Conservation (phyloP, 129 eudicot genomes). For the Gnaphalium uliginosum region DNA sequence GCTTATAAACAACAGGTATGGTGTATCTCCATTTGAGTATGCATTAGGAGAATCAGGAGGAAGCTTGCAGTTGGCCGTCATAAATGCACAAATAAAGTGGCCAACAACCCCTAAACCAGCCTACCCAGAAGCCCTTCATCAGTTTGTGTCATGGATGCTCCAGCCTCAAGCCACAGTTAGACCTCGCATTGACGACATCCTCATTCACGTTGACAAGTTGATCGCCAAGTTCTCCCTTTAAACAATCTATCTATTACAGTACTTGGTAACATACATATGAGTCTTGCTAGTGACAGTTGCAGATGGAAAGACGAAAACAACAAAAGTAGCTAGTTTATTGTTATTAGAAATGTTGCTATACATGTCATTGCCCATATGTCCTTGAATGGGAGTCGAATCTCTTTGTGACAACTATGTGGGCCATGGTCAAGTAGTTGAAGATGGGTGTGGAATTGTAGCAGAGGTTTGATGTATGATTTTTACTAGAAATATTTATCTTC, state of each 20-base stretch:
- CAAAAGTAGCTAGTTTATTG: conserved; percentile 21
- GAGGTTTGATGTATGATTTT: conserved; percentile 21
- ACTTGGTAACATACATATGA: background rate
- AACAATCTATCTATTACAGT: conserved; percentile 9
- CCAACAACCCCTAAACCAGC: conserved; percentile 74
- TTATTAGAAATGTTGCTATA: conserved; percentile 18
- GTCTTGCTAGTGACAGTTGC: conserved; percentile 10
- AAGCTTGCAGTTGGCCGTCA: conserved; percentile 83
- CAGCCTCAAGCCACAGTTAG: conserved; percentile 89
- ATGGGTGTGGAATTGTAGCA: conserved; percentile 6
- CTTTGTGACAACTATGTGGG: background rate
- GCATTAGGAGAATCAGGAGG: conserved; percentile 92
- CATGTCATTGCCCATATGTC: conserved; percentile 14
- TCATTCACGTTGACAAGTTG: conserved; percentile 91
- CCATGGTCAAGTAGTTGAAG: background rate
- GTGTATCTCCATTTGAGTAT: conserved; percentile 92
- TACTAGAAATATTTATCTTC: conserved; percentile 23
- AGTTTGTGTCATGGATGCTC: conserved; percentile 96
- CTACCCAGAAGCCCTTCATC: conserved; percentile 85
- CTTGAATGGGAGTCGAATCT: background rate
- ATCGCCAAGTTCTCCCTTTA: conserved; percentile 62
- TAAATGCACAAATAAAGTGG: conserved; percentile 91
- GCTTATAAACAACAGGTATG: conserved; percentile 58
- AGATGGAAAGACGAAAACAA: conserved; percentile 14
- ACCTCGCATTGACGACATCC: conserved; percentile 77